Percentiles rank a stretch among this genome's conserved stretches.
These are phyloP conservation scores for Ceratobasidium papillatum DNA, from an alignment of 1,284 basidiomycete genomes.

Conservation along the genomic window DNA sequence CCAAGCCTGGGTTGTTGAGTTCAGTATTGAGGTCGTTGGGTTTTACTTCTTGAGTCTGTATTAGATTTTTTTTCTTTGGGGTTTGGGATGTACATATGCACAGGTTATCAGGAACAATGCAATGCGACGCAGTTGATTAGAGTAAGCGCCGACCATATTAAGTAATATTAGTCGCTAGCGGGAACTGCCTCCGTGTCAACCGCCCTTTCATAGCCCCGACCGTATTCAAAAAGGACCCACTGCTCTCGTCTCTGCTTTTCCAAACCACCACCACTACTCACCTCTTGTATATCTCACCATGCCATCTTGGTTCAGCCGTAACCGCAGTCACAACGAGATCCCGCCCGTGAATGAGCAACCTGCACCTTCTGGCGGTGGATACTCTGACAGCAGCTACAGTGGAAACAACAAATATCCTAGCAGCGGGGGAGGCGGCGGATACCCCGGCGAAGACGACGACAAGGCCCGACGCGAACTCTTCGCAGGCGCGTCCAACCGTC, in stretches of 20 bases:
- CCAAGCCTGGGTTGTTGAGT: background rate
- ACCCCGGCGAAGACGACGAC: slow-evolving; percentile 40
- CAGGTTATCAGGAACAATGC: background rate
- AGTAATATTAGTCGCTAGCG: slow-evolving; percentile 16
- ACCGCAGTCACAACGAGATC: slow-evolving; percentile 56
- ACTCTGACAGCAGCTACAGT: background rate
- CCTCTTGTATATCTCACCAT: background rate
- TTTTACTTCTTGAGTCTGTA: background rate
- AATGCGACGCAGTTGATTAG: background rate
- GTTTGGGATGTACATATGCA: background rate
- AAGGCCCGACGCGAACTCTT: slow-evolving; percentile 49
- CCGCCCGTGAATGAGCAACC: slow-evolving; percentile 64
- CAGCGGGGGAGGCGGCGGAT: background rate
- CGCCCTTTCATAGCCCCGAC: slow-evolving; percentile 3
- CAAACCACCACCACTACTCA: slow-evolving; percentile 10
- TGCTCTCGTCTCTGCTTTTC: background rate
- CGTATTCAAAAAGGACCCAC: background rate
- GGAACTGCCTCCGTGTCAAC: slow-evolving; percentile 33
- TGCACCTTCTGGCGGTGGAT: slow-evolving; percentile 45
- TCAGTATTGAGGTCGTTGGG: background rate
- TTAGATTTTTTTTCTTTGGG: background rate
- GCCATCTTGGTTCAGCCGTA: slow-evolving; percentile 32
- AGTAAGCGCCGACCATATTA: slow-evolving; percentile 31
- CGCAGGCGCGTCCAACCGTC: slow-evolving; percentile 48
- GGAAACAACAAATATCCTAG: background rate